phyloP scores from a whole-genome alignment of 495 filamentous ascomycete genomes.

The Antarctomyces pellizariae region DNA sequence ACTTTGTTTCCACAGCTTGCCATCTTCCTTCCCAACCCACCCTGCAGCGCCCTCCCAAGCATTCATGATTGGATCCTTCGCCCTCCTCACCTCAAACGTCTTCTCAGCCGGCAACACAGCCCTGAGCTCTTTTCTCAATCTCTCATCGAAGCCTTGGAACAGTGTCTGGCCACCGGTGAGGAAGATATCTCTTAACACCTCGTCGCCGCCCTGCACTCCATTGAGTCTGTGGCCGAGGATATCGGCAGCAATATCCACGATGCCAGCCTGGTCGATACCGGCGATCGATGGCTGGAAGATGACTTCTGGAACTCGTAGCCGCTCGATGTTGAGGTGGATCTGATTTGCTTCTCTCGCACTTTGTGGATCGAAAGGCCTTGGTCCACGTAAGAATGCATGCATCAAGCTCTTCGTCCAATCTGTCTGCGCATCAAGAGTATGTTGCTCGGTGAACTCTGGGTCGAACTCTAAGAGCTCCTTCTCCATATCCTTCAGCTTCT shows the following conservation, averaged over 20 bases:
- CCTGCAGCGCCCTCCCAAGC: conserved; percentile 81
- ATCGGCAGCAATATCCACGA: conserved; percentile 71
- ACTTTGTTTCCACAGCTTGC: conserved; percentile 21
- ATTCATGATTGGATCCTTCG: conserved; percentile 53
- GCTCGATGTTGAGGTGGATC: conserved; percentile 86
- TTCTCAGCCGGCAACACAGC: conserved; percentile 47
- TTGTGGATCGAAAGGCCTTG: conserved; percentile 61
- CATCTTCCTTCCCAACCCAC: conserved; percentile 26
- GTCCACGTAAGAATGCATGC: conserved; percentile 73
- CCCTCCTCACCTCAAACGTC: conserved; percentile 38
- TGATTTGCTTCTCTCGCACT: conserved; percentile 65
- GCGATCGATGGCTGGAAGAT: conserved; percentile 86
- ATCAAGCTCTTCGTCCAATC: conserved; percentile 85
- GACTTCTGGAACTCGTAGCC: conserved; percentile 88
- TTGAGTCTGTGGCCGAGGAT: conserved; percentile 62
- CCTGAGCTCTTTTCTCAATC: conserved; percentile 46
- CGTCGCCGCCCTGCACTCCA: conserved; percentile 27
- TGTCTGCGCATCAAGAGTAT: conserved; percentile 72
- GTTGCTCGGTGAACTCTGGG: conserved; percentile 65
- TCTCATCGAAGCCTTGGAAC: conserved; percentile 69
- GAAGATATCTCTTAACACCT: conserved; percentile 67
- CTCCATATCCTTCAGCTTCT: conserved; percentile 49
- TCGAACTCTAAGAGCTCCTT: conserved; percentile 69
- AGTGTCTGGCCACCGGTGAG: conserved; percentile 82
- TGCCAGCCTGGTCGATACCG: conserved; percentile 80